Percentiles rank a stretch among this genome's conserved stretches.
Conservation (phyloP, 441 rosid species). For the Erodium trifolium region DNA sequence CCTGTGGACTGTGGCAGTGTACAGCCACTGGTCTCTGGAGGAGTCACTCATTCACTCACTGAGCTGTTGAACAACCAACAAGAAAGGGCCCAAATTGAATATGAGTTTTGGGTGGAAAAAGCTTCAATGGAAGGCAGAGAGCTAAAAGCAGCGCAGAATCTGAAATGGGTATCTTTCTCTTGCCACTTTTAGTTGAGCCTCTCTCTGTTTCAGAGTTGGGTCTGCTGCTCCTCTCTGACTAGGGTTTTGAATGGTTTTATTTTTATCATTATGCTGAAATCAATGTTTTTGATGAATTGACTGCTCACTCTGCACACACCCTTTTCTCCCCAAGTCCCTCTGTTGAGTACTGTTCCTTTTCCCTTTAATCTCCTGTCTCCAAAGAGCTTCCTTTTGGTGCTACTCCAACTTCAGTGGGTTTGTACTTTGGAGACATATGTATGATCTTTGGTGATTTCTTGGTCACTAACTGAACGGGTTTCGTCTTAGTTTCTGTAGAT, state of each 20-base stretch:
- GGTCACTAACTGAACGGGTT: conserved; percentile 10
- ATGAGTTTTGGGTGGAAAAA: conserved; percentile 29
- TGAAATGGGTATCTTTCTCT: conserved; percentile 75
- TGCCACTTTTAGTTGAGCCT: conserved; percentile 35
- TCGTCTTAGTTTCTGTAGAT: conserved; percentile 9
- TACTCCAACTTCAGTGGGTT: conserved; percentile 15
- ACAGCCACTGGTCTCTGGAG: too few relatives aligned
- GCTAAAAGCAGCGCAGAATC: conserved; percentile 69
- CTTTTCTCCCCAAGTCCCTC: conserved; percentile 9
- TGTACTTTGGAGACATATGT: conserved; percentile 15
- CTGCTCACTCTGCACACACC: conserved; percentile 27
- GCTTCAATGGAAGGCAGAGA: conserved; percentile 28
- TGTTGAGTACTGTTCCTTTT: conserved; percentile 26
- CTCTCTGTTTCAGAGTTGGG: conserved; percentile 23
- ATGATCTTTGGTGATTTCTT: conserved; percentile 15
- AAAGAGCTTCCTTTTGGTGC: conserved; percentile 25
- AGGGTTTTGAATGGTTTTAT: conserved; percentile 45
- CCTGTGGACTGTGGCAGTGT: too few relatives aligned
- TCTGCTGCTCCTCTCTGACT: conserved; percentile 36
- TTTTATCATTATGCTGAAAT: conserved; percentile 54
- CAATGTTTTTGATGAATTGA: conserved; percentile 54
- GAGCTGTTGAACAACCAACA: conserved; percentile 17
- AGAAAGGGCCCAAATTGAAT: conserved; percentile 30
- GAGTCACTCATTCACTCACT: too few relatives aligned
- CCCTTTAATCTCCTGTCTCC: conserved; percentile 21